Conservation (phyloP, 108 stramenopile genomes). For the Nitzschia inconspicua region DNA sequence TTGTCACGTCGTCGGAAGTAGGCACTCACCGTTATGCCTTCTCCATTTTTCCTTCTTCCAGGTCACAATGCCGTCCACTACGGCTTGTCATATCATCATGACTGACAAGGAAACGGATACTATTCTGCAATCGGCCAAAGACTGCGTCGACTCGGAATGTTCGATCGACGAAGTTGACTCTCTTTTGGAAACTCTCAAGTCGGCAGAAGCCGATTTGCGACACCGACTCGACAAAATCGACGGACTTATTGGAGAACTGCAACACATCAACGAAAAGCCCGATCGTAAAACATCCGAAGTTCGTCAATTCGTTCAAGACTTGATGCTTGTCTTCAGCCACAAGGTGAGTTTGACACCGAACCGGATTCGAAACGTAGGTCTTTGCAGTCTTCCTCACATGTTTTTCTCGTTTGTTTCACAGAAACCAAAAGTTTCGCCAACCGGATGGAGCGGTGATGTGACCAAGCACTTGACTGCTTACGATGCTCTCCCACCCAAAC, state of each 20-base stretch:
- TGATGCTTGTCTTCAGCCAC: conserved; percentile 65
- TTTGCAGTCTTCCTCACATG: too few relatives aligned
- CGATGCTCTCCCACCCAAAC: conserved; percentile 75
- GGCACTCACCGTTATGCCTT: neutral
- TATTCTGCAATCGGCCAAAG: conserved; percentile 49
- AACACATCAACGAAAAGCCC: conserved; percentile 59
- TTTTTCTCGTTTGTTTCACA: neutral
- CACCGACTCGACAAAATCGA: conserved; percentile 45
- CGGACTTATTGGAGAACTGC: conserved; percentile 57
- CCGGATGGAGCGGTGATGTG: conserved; percentile 59
- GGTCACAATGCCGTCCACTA: conserved; percentile 30
- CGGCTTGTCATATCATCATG: conserved; percentile 54
- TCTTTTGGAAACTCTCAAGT: conserved; percentile 49
- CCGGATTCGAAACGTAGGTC: neutral
- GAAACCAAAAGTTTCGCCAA: conserved; percentile 18
- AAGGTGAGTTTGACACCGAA: neutral
- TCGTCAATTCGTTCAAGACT: conserved; percentile 63
- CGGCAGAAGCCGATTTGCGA: conserved; percentile 49
- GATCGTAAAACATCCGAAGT: conserved; percentile 66
- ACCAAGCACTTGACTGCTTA: conserved; percentile 68
- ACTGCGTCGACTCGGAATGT: conserved; percentile 68
- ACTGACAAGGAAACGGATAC: conserved; percentile 51
- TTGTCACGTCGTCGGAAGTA: too few relatives aligned
- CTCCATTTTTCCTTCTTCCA: conserved; percentile 1
- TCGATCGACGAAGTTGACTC: conserved; percentile 70